A percentile compares a stretch with the other conserved stretches of the same genome.
Evolutionary conservation across 1,139 yeast species (phyloP).

Genomic region (Sugiyamaella grinbergsii): DNA sequence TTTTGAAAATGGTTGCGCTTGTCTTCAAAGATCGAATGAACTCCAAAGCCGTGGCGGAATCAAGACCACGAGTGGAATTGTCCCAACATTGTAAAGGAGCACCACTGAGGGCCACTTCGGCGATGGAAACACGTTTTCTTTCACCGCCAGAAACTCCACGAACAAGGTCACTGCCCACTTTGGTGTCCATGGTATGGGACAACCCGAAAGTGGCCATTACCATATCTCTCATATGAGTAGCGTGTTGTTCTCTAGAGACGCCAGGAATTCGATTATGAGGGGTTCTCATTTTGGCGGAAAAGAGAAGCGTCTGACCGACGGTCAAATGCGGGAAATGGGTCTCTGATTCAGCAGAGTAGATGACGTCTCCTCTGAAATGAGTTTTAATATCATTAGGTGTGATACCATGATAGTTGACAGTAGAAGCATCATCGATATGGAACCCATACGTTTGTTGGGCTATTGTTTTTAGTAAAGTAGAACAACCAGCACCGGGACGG

Average conservation of each 20-base stretch:
- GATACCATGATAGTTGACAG: conserved; percentile 40
- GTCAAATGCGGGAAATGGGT: conserved; percentile 72
- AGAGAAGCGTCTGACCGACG: conserved; percentile 67
- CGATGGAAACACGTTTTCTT: conserved; percentile 78
- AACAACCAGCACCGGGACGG: conserved; percentile 84
- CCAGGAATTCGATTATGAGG: conserved; percentile 67
- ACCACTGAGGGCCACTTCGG: conserved; percentile 64
- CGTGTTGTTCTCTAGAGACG: conserved; percentile 58
- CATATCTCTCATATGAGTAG: conserved; percentile 63
- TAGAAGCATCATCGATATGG: conserved; percentile 54
- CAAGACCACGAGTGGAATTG: conserved; percentile 75
- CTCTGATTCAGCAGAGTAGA: conserved; percentile 72
- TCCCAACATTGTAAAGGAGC: conserved; percentile 72
- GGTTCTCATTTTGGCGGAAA: conserved; percentile 65
- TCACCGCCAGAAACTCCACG: conserved; percentile 89
- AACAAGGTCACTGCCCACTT: conserved; percentile 69
- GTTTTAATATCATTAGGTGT: conserved; percentile 50
- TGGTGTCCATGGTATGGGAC: conserved; percentile 65
- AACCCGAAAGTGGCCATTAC: conserved; percentile 75
- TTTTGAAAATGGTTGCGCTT: conserved; percentile 57
- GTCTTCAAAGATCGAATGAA: conserved; percentile 69
- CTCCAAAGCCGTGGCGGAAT: conserved; percentile 76
- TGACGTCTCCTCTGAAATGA: conserved; percentile 67
- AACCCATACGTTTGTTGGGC: conserved; percentile 75
- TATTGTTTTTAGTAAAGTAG: conserved; percentile 72